These are phyloP conservation scores for Metschnikowia chrysomelidarum DNA, from an alignment of 805 yeast genomes.

Conservation along the genomic window DNA sequence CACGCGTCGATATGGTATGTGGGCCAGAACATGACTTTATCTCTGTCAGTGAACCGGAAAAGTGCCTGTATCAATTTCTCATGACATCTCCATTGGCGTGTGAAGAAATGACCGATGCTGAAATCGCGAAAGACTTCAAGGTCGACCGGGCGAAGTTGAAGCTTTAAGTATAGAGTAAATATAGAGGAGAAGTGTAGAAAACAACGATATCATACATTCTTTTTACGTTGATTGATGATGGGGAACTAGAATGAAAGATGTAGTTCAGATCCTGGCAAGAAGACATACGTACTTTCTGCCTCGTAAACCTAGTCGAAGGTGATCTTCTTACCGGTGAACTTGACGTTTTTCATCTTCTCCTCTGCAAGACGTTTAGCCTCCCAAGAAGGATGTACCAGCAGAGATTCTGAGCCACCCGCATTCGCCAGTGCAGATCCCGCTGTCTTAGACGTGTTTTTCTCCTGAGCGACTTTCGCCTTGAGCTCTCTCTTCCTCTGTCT, in stretches of 20 bases:
- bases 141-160: conserved; percentile 12
- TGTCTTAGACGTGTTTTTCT: conserved; percentile 24
- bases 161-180: neutral
- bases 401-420: conserved; percentile 1
- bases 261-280: neutral
- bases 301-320: conserved; percentile 56
- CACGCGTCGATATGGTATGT: conserved; percentile 62
- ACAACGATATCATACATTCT: neutral
- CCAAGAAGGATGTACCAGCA: conserved; percentile 92
- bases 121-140: conserved; percentile 12
- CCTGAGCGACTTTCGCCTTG: conserved; percentile 37
- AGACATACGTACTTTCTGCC: no score
- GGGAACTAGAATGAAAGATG: neutral
- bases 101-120: conserved; percentile 15
- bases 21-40: conserved; percentile 55
- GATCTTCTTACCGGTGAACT: conserved; percentile 83
- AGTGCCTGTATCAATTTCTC: conserved; percentile 70
- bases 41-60: conserved; percentile 84
- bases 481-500: conserved; percentile 66
- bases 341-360: conserved; percentile 59
- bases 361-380: conserved; percentile 78
- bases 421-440: conserved; percentile 7
- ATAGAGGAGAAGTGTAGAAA: neutral
- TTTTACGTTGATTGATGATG: neutral
- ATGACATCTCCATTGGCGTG: conserved; percentile 50